Evolutionary conservation across 2,329 filamentous ascomycete species (phyloP).

Genomic region (Calonectria crousiana): DNA sequence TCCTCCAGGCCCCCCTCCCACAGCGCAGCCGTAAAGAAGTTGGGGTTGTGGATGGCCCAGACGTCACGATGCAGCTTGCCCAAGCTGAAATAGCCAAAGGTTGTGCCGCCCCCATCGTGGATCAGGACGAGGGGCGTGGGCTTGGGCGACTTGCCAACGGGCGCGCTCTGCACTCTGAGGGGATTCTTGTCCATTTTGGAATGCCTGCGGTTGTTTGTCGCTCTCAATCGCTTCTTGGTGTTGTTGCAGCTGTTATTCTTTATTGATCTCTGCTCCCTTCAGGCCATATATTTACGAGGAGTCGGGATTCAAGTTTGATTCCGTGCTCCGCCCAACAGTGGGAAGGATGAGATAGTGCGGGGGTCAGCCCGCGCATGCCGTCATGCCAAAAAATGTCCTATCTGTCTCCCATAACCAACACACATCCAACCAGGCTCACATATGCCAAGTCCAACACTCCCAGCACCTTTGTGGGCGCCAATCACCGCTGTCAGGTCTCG

Average conservation of each 20-base stretch:
- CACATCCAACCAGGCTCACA: background rate
- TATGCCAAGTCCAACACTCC: background rate
- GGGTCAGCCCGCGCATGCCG: background rate
- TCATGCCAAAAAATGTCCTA: background rate
- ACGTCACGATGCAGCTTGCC: constrained; percentile 45
- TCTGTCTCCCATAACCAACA: background rate
- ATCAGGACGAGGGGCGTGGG: constrained; percentile 44
- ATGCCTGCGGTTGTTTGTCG: background rate
- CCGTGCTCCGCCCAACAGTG: background rate
- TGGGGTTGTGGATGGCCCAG: constrained; percentile 48
- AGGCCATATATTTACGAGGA: background rate
- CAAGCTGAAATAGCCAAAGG: constrained; percentile 46
- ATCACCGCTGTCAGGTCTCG: background rate
- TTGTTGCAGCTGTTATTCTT: background rate
- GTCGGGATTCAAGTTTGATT: background rate
- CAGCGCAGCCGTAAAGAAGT: constrained; percentile 39
- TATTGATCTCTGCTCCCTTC: background rate
- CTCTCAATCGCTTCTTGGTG: background rate
- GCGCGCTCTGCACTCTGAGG: constrained; percentile 19
- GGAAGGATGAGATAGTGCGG: background rate
- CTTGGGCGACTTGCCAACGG: constrained; percentile 19
- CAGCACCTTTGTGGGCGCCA: background rate
- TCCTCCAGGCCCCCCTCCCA: constrained; percentile 47
- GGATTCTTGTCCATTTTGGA: constrained; percentile 21
- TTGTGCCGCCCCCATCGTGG: constrained; percentile 49